phyloP scores from a whole-genome alignment of 2,329 filamentous ascomycete genomes.

The Xylariaceae sp. region DNA sequence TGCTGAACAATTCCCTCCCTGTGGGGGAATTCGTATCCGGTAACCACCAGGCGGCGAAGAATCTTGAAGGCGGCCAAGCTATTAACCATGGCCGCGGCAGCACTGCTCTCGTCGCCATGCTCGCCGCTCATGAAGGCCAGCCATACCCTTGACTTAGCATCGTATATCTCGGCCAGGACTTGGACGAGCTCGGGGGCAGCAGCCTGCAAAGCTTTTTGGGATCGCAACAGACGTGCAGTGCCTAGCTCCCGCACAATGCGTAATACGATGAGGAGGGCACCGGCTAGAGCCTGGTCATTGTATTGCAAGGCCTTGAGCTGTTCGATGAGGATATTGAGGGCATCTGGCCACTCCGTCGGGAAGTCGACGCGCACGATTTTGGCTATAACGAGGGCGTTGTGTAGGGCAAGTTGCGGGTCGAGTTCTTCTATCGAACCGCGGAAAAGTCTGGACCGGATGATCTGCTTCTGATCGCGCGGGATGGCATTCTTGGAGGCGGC shows the following conservation, averaged over 20 bases:
- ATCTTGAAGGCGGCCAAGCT: slow-evolving; percentile 75
- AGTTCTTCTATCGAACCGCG: slow-evolving; percentile 72
- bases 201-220: slow-evolving; percentile 69
- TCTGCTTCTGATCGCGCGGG: slow-evolving; percentile 67
- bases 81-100: slow-evolving; percentile 63
- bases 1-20: slow-evolving; percentile 68
- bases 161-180: slow-evolving; percentile 72
- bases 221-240: slow-evolving; percentile 69
- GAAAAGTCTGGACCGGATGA: slow-evolving; percentile 70
- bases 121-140: slow-evolving; percentile 53
- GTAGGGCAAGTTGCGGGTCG: slow-evolving; percentile 69
- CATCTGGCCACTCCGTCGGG: slow-evolving; percentile 74
- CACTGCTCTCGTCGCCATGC: slow-evolving; percentile 53
- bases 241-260: slow-evolving; percentile 88
- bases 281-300: slow-evolving; percentile 59
- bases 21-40: slow-evolving; percentile 80
- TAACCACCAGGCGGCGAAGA: slow-evolving; percentile 69
- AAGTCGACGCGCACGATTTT: slow-evolving; percentile 90
- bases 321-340: slow-evolving; percentile 55
- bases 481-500: slow-evolving; percentile 59
- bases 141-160: slow-evolving; percentile 67
- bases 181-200: slow-evolving; percentile 80
- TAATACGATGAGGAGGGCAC: slow-evolving; percentile 70
- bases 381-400: slow-evolving; percentile 81
- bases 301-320: slow-evolving; percentile 56